phyloP scores from a whole-genome alignment of 2,329 filamentous ascomycete species.

The Sodiomyces alkalinus region DNA sequence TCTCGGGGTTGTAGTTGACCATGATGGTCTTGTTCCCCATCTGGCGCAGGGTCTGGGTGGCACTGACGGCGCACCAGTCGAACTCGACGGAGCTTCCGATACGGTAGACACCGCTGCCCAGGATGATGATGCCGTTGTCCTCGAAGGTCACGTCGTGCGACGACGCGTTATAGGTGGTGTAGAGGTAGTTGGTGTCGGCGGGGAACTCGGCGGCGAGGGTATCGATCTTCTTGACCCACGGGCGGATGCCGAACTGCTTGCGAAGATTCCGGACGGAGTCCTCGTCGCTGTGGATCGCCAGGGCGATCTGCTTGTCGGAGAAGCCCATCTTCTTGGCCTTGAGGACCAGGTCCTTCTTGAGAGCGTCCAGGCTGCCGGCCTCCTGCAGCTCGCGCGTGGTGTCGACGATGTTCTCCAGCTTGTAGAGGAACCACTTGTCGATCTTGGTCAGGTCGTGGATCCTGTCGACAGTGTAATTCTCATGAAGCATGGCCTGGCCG shows the following conservation, averaged over 20 bases:
- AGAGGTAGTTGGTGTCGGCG: constrained; percentile 86
- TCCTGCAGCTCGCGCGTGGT: constrained; percentile 75
- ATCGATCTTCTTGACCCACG: constrained; percentile 98
- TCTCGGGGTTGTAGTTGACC: constrained; percentile 89
- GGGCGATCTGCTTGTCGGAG: constrained; percentile 88
- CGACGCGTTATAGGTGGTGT: constrained; percentile 94
- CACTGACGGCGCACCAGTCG: constrained; percentile 94
- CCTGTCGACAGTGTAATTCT: constrained; percentile 83
- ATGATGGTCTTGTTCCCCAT: constrained; percentile 96
- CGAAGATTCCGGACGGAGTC: constrained; percentile 77
- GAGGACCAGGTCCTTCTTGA: constrained; percentile 78
- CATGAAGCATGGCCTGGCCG: constrained; percentile 94
- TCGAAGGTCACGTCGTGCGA: constrained; percentile 89
- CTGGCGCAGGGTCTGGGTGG: constrained; percentile 64
- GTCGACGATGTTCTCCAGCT: constrained; percentile 93
- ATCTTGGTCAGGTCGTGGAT: constrained; percentile 95
- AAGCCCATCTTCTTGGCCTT: constrained; percentile 97
- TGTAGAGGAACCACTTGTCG: constrained; percentile 98
- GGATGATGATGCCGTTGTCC: constrained; percentile 76
- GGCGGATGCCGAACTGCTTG: constrained; percentile 74
- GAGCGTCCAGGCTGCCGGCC: constrained; percentile 63
- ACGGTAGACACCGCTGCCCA: constrained; percentile 91
- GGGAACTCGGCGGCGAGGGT: constrained; percentile 95
- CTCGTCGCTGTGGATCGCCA: constrained; percentile 72
- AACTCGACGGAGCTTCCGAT: constrained; percentile 98